These are phyloP conservation scores for Suhomyces sp. DNA, from an alignment of 805 yeast species.

Conservation along the genomic window DNA sequence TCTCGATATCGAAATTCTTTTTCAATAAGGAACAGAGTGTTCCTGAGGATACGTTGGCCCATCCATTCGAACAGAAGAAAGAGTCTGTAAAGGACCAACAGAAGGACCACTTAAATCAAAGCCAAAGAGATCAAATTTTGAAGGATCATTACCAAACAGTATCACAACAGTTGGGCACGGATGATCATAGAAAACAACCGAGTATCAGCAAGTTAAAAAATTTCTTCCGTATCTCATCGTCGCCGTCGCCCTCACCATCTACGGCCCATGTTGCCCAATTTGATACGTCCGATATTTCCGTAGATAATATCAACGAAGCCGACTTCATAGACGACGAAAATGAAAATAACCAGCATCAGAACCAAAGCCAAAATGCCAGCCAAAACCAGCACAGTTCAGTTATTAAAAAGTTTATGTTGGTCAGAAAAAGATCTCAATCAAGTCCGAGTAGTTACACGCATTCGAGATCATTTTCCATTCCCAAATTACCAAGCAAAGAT, in stretches of 20 bases:
- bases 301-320: too few relatives aligned
- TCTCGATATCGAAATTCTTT: slow-evolving; percentile 27
- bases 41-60: neutral
- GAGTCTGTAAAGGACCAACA: too few relatives aligned
- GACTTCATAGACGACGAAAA: slow-evolving; percentile 2
- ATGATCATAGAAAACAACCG: slow-evolving; percentile 17
- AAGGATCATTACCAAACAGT: too few relatives aligned
- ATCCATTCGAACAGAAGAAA: too few relatives aligned
- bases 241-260: slow-evolving; percentile 1
- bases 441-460: slow-evolving; percentile 3
- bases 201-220: slow-evolving; percentile 28
- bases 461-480: slow-evolving; percentile 2
- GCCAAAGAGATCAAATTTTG: too few relatives aligned
- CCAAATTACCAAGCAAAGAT: slow-evolving; percentile 2
- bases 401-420: slow-evolving; percentile 6
- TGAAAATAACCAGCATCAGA: neutral
- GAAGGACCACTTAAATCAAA: too few relatives aligned
- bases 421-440: slow-evolving; percentile 12
- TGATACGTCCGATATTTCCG: neutral
- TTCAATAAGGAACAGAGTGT: slow-evolving; percentile 20
- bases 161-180: slow-evolving; percentile 6
- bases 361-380: neutral
- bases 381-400: neutral
- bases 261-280: neutral
- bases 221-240: slow-evolving; percentile 23